phyloP scores from a whole-genome alignment of 73 alveolate species.

The Blepharisma japonicum region DNA sequence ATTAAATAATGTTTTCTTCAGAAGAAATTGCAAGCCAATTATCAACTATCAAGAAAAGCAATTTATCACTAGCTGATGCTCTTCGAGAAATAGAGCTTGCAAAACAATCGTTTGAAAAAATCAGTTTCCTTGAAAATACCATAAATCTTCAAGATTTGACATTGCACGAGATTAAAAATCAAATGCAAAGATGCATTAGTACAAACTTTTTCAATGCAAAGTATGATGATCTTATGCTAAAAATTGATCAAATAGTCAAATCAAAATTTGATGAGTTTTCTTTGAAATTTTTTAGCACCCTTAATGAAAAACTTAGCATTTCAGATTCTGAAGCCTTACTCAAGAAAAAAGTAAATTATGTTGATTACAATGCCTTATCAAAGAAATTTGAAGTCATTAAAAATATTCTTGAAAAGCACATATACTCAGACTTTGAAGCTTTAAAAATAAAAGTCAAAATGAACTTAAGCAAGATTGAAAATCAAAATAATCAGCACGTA shows the following conservation, averaged over 20 bases:
- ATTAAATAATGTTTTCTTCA: no score
- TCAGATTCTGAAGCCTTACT: neutral
- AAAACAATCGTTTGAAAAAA: neutral
- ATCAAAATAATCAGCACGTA: neutral
- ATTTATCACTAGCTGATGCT: conserved; percentile 7
- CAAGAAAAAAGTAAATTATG: neutral
- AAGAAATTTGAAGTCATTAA: neutral
- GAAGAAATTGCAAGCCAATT: neutral
- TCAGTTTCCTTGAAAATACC: neutral
- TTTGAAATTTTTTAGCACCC: neutral
- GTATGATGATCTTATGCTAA: neutral
- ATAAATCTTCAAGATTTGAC: neutral
- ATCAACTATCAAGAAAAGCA: neutral
- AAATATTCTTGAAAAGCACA: conserved; percentile 8
- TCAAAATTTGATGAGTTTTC: conserved; percentile 7
- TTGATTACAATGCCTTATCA: neutral
- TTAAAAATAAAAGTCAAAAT: conserved; percentile 11
- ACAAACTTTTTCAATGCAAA: neutral
- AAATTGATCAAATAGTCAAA: neutral
- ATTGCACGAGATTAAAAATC: neutral
- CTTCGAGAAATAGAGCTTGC: conserved; percentile 1
- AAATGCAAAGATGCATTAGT: neutral
- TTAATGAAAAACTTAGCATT: conserved; percentile 5
- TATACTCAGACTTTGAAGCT: conserved; percentile 15
- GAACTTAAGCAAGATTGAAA: neutral